These are phyloP conservation scores for Candida sithepensis DNA, from an alignment of 805 yeast genomes.

Conservation along the genomic window DNA sequence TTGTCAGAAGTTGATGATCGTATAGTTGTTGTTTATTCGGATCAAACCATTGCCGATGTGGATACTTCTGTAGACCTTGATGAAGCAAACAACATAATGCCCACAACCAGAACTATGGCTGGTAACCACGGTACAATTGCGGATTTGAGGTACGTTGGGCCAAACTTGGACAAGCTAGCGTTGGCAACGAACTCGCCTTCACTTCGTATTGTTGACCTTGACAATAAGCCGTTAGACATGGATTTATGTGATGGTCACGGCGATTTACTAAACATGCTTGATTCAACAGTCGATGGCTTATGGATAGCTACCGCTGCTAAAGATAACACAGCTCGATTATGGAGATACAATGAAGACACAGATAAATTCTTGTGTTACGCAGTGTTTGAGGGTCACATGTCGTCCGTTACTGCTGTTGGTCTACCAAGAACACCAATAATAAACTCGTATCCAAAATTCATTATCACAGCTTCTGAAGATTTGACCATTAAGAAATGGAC, in stretches of 20 bases:
- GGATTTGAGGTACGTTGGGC: conserved; percentile 77
- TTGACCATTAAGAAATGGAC: conserved; percentile 84
- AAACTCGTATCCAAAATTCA: conserved; percentile 51
- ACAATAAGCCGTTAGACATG: conserved; percentile 55
- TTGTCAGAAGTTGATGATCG: conserved; percentile 28
- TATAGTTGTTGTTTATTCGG: conserved; percentile 63
- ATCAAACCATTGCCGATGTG: conserved; percentile 63
- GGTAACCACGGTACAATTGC: conserved; percentile 97
- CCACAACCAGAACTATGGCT: conserved; percentile 56
- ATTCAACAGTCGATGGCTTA: conserved; percentile 69
- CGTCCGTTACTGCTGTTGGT: conserved; percentile 78
- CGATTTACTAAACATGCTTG: conserved; percentile 79
- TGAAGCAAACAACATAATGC: conserved; percentile 32
- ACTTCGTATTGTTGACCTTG: conserved; percentile 66
- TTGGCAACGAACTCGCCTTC: conserved; percentile 94
- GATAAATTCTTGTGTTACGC: conserved; percentile 46
- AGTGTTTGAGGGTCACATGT: conserved; percentile 79
- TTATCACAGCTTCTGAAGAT: conserved; percentile 82
- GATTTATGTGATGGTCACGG: conserved; percentile 74
- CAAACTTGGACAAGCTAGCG: conserved; percentile 55
- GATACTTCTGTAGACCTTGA: conserved; percentile 24
- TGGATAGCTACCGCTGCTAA: conserved; percentile 94
- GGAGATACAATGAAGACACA: conserved; percentile 57
- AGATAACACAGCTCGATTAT: conserved; percentile 79
- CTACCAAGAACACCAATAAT: conserved; percentile 53